Base-by-base conservation (phyloP, 2,329 filamentous ascomycete species). In the Aureobasidium vineae region DNA sequence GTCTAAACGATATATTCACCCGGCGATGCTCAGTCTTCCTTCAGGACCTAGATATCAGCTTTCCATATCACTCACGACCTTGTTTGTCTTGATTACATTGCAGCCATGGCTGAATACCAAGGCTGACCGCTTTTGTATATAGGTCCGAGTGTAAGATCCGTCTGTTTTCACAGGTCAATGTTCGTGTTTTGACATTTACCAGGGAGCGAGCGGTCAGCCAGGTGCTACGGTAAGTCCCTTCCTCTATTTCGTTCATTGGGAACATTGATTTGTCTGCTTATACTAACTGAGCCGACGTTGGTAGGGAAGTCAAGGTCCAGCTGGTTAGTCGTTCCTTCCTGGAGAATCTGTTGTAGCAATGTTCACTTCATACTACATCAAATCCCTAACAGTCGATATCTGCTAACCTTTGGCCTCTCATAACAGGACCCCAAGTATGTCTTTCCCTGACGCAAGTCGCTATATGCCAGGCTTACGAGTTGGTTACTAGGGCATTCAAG, bases 211-310 rank as follows among this genome's bases (percentile, higher is more conserved):
- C 21, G 68, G 67, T 43, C 49, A 66, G 13, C 54, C 68, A 67
- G 72, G 50, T 66, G 69, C 16, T 65, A 68, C 33, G 64, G 68
- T 19, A 70, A 66, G 50, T 23, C 13, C 2, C 4, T 15, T 13
- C n/a, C 16, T n/a, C 5, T 7, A 2, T n/a, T 41, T 7, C 3
- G 23, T 15, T 16, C 7, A 5, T 5, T 28, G 15, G 11, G 4
- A 49, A 28, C 5, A 3, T 11, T 3, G 7, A 2, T 2, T 6
- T 7, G 23, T 15, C 5, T 19, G 8, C 26, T 31, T 15, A 8
- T 28, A 15, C 47, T 50, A 15, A 50, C 15, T 28, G 1, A 5
- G 16, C 5, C 16, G 6, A 50, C 2, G 5, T 49, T 31, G 8
- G 4, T 31, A 50, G 47, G 47, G 47, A 19, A 31, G 47, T n/a